Percentiles rank a stretch among this genome's conserved stretches.
These are phyloP conservation scores for Aspergillus avenaceus DNA, from an alignment of 495 filamentous ascomycete genomes.

Conservation along the genomic window DNA sequence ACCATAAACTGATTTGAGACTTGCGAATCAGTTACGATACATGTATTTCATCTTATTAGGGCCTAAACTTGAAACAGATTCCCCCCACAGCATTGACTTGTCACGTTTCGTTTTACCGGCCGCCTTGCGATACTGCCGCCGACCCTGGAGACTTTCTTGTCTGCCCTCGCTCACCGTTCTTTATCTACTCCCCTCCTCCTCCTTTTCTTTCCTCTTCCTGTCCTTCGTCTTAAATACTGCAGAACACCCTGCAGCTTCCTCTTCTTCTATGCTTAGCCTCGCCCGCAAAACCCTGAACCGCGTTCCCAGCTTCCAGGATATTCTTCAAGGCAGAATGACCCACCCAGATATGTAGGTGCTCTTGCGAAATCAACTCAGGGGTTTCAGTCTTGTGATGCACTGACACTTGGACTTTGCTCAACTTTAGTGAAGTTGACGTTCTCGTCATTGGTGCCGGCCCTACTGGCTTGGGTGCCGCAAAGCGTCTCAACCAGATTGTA, in stretches of 20 bases:
- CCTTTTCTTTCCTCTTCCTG: slow-evolving; percentile 21
- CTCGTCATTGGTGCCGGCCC: slow-evolving; percentile 98
- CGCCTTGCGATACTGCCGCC: slow-evolving; percentile 5
- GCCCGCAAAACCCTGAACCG: slow-evolving; percentile 50
- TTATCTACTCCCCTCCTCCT: slow-evolving; percentile 16
- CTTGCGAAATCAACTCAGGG: slow-evolving; percentile 13
- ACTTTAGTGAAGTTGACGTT: slow-evolving; percentile 80
- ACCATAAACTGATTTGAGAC: neutral
- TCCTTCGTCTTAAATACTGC: slow-evolving; percentile 9
- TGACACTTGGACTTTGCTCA: slow-evolving; percentile 17
- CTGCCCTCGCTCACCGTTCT: slow-evolving; percentile 27
- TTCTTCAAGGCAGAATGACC: slow-evolving; percentile 57
- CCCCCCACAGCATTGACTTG: slow-evolving; percentile 12
- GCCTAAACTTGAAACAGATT: slow-evolving; percentile 41
- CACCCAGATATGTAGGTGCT: slow-evolving; percentile 47
- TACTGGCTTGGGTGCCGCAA: slow-evolving; percentile 93
- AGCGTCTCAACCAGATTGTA: slow-evolving; percentile 95
- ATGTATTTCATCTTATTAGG: slow-evolving; percentile 4
- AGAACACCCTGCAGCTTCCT: slow-evolving; percentile 26
- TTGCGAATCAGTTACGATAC: slow-evolving; percentile 4
- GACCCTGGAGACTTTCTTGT: slow-evolving; percentile 12
- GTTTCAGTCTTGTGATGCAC: neutral
- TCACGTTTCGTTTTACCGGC: slow-evolving; percentile 21
- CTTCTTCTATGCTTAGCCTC: slow-evolving; percentile 48
- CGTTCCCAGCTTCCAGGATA: slow-evolving; percentile 57